Percentiles rank a stretch among this genome's conserved stretches.
These are phyloP conservation scores for Vigna angularis DNA, from an alignment of 306 rosid genomes.

Conservation along the genomic window DNA sequence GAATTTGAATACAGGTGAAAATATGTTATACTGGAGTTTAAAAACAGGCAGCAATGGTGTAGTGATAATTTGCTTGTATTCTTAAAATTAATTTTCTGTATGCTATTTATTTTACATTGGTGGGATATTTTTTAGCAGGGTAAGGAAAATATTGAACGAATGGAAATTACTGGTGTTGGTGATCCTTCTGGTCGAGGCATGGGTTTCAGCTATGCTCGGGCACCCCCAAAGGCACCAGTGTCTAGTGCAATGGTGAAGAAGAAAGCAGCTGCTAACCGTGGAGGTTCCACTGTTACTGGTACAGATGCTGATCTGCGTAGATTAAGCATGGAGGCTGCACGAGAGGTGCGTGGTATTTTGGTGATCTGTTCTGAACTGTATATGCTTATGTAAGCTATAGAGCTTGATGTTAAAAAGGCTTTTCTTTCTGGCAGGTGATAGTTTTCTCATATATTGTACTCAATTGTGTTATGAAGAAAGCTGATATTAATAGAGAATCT, in stretches of 20 bases:
- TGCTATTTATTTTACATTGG: neutral
- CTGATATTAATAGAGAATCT: constrained; percentile 25
- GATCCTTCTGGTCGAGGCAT: constrained; percentile 98
- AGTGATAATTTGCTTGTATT: constrained; percentile 10
- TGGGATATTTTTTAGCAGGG: constrained; percentile 58
- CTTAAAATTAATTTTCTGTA: constrained; percentile 16
- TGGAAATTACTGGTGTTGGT: constrained; percentile 98
- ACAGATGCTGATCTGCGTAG: constrained; percentile 99
- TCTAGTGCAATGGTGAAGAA: constrained; percentile 81
- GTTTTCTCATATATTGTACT: neutral
- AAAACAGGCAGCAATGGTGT: constrained; percentile 18
- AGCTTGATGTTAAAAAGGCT: constrained; percentile 10
- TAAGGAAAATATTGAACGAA: constrained; percentile 86
- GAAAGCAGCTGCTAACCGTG: constrained; percentile 73
- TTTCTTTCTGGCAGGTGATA: constrained; percentile 2
- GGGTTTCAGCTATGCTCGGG: constrained; percentile 93
- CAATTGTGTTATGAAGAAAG: constrained; percentile 16
- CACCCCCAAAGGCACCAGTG: constrained; percentile 83
- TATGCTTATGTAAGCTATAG: constrained; percentile 18
- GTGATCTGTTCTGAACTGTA: constrained; percentile 32
- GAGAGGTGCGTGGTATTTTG: constrained; percentile 68
- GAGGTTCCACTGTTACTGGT: constrained; percentile 94
- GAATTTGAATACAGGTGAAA: constrained; percentile 1
- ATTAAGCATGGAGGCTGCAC: constrained; percentile 99
- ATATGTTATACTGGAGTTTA: constrained; percentile 26